Conservation (phyloP, 176 grass and related monocot genomes). For the Dactylis glomerata region DNA sequence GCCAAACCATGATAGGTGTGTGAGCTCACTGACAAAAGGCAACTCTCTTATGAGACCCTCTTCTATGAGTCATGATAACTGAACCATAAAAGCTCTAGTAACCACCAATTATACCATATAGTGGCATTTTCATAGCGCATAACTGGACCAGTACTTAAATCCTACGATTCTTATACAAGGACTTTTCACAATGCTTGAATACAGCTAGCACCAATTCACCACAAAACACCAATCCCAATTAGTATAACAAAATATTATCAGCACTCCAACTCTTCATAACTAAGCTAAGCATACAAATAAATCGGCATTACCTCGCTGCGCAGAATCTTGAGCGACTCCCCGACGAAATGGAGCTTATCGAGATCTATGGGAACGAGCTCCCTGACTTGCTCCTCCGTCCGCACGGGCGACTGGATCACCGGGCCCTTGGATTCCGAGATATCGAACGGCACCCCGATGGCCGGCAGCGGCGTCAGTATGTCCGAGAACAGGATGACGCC, state of each 20-base stretch:
- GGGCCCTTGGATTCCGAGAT: constrained; percentile 88
- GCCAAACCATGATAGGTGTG: neutral
- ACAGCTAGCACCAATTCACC: neutral
- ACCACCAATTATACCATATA: neutral
- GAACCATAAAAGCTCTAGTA: neutral
- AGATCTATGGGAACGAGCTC: constrained; percentile 72
- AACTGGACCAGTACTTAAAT: neutral
- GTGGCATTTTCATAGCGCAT: constrained; percentile 8
- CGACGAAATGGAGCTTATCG: constrained; percentile 83
- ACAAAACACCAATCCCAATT: neutral
- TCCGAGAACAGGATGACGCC: constrained; percentile 98
- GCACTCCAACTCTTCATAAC: neutral
- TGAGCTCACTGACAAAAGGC: neutral
- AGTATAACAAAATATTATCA: neutral
- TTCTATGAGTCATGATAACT: neutral
- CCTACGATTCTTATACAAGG: neutral
- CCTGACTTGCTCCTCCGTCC: constrained; percentile 61
- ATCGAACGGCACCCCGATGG: constrained; percentile 92
- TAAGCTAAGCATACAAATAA: constrained; percentile 9
- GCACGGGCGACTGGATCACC: constrained; percentile 67
- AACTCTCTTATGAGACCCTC: neutral
- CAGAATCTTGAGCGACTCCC: constrained; percentile 84
- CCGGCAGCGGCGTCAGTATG: constrained; percentile 90
- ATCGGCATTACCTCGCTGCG: constrained; percentile 63
- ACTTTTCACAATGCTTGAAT: neutral